phyloP scores from a whole-genome alignment of 768 basidiomycete species.

The Steccherinum ochraceum region DNA sequence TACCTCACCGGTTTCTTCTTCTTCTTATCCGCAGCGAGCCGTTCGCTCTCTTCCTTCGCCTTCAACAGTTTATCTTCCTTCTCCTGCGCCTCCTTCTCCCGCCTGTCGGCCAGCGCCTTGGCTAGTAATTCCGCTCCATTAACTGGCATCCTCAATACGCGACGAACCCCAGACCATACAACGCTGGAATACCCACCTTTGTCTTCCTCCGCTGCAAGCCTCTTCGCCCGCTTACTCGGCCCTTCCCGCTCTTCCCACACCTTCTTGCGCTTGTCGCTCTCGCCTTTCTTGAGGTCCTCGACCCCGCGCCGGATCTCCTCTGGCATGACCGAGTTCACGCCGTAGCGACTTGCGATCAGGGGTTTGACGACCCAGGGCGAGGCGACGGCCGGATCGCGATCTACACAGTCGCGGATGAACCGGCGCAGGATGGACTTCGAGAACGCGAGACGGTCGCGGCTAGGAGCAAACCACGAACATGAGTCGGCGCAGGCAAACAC shows the following conservation, averaged over 20 bases:
- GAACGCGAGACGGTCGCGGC: conserved; percentile 92
- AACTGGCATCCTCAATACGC: conserved; percentile 10
- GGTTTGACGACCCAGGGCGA: conserved; percentile 96
- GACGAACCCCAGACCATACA: neutral
- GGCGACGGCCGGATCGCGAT: conserved; percentile 85
- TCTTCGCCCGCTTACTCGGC: conserved; percentile 77
- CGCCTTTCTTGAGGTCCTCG: conserved; percentile 74
- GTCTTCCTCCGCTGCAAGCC: conserved; percentile 67
- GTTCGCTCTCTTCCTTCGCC: conserved; percentile 66
- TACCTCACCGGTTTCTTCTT: conserved; percentile 90
- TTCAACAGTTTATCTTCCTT: conserved; percentile 60
- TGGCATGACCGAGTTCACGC: conserved; percentile 80
- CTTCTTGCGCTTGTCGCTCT: conserved; percentile 91
- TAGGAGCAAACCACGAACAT: conserved; percentile 24
- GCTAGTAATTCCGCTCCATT: conserved; percentile 15
- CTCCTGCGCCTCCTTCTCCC: conserved; percentile 64
- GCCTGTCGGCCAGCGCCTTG: conserved; percentile 45
- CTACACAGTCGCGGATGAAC: conserved; percentile 93
- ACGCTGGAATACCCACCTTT: conserved; percentile 41
- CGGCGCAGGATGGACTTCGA: conserved; percentile 96
- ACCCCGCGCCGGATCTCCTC: conserved; percentile 78
- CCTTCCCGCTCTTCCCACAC: conserved; percentile 86
- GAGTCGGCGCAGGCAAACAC: neutral
- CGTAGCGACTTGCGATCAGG: conserved; percentile 76
- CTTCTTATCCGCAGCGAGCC: conserved; percentile 69